Evolutionary conservation across 257 asterid species (phyloP), one percentile per base, ranked within the genome.

Genomic region (Knoxia roxburghii): DNA sequence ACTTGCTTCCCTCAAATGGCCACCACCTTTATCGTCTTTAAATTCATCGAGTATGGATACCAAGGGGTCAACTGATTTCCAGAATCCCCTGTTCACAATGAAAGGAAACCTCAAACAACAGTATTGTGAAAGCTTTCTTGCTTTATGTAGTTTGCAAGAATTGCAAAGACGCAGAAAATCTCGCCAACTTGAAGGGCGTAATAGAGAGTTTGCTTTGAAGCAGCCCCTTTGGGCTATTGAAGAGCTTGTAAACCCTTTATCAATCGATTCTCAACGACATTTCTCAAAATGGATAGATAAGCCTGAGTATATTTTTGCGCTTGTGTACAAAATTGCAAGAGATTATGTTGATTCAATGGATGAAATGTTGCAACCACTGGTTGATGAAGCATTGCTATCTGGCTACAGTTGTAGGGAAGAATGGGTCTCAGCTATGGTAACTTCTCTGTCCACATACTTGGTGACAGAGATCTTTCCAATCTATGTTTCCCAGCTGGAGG

Each of bases 331-430:
- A 79, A 83, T 90, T 64, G 90, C 96, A 27, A 85, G 90, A 21
- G 97, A 94, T 72, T 94, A 85, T 76, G 96, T 90, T 48, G 99
- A 88, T 79, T 85, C 99, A 23, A 85, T 90, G 97, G 99, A 94
- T 49, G 96, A 90, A 76, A 81, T 90, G 73, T 67, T 94, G 81
- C 99, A 94, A 74, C 99, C 96, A 48, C 84, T 88, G 49, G 95
- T 94, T 10, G 97, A 94, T 63, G 95, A 90, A 81, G 96, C 99
- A 63, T 81, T 85, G 92, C 78, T 94, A 64, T 87, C 92, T 68
- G 97, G 96, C 69, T 94, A 94, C 81, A 94, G 99, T 68, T 94
- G 97, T 81, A 79, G 96, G 79, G 99, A 94, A 83, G 97, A 94
- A 83, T 94, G 99, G 99, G 88, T 90, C 58, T 84, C 96, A 5